Base-by-base conservation (phyloP, 192 early-diverging fungal species). In the Coemansia sp. region DNA sequence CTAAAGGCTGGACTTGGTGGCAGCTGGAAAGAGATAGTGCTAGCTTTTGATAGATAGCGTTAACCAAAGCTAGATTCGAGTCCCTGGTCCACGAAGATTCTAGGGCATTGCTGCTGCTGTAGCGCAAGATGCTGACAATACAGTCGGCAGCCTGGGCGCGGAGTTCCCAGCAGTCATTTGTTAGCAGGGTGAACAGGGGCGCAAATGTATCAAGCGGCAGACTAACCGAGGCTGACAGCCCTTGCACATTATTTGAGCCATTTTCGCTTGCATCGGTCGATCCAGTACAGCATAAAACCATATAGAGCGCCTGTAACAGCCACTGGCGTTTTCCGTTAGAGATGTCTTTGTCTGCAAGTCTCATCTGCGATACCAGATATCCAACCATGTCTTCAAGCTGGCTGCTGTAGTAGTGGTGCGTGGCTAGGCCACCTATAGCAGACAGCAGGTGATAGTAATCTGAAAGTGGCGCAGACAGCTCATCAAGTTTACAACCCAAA, bases 371-470 rank as follows among this genome's bases (percentile, higher is more conserved):
- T 4, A 78, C 59, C 7, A 80, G 53, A 46, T 68, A 71, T 10
- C 44, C 64, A 7, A 61, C 56, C 71, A 80, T 80, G 42, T 80
- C 71, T 0, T 51, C 33, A 27, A 80, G 54, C 49, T 80, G 78
- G 52, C 55, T 64, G 42, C 45, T 63, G 59, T 80, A 80, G 57
- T 80, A 80, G 51, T 70, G 71, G 40, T 80, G 72, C 21, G 55
- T 74, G 22, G 71, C 78, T 38, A 80, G 71, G 0, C 78, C 71
- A 50, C 78, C 71, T 15, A 80, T 74, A 1, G 71, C 78, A 0
- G 70, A 63, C 48, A 79, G 44, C 0, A 79, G 71, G 42, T 79
- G 67, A 49, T 79, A 72, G 52, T 69, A 55, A 42, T 69, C 58
- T 0, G 65, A 55, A 27, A 69, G 49, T n/a, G n/a, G 43, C 9